A percentile compares a stretch with the other conserved stretches of the same genome.
Conservation (phyloP, 176 grass and related monocot genomes). For the Oryza australiensis region DNA sequence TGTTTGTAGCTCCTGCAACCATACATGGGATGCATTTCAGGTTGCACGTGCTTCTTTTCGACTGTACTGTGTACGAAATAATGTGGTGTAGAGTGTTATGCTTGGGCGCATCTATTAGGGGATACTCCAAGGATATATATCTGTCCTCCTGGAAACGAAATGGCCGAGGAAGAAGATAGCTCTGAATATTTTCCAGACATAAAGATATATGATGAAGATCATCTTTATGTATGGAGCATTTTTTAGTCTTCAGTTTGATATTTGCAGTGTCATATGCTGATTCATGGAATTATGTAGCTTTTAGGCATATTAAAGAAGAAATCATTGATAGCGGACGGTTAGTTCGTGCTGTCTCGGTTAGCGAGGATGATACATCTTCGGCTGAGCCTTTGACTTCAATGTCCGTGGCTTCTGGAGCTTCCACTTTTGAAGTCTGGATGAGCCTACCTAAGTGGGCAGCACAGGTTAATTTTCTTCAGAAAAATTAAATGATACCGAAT, state of each 20-base stretch:
- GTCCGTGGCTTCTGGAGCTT: conserved; percentile 61
- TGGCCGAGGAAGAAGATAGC: conserved; percentile 43
- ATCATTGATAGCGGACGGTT: conserved; percentile 70
- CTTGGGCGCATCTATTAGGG: conserved; percentile 55
- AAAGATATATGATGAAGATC: conserved; percentile 62
- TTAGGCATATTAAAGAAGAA: conserved; percentile 67
- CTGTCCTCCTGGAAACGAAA: conserved; percentile 26
- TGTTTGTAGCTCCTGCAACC: conserved; percentile 58
- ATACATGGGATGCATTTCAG: conserved; percentile 82
- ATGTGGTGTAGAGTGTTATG: conserved; percentile 33
- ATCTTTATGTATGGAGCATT: conserved; percentile 58
- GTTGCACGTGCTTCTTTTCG: conserved; percentile 74
- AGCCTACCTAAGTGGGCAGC: conserved; percentile 59
- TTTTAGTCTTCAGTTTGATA: conserved; percentile 23
- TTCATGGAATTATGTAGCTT: conserved; percentile 40
- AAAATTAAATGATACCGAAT: background rate
- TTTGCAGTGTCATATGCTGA: conserved; percentile 24
- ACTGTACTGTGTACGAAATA: conserved; percentile 54
- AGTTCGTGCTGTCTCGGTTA: conserved; percentile 45
- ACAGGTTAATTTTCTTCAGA: conserved; percentile 37
- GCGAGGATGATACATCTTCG: conserved; percentile 21
- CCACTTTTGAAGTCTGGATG: conserved; percentile 58
- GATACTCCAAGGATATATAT: conserved; percentile 62
- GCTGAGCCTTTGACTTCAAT: conserved; percentile 50
- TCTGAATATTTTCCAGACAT: conserved; percentile 42